Base-by-base conservation (phyloP, 176 grass and related monocot genomes). In the Pontederia paniculata region DNA sequence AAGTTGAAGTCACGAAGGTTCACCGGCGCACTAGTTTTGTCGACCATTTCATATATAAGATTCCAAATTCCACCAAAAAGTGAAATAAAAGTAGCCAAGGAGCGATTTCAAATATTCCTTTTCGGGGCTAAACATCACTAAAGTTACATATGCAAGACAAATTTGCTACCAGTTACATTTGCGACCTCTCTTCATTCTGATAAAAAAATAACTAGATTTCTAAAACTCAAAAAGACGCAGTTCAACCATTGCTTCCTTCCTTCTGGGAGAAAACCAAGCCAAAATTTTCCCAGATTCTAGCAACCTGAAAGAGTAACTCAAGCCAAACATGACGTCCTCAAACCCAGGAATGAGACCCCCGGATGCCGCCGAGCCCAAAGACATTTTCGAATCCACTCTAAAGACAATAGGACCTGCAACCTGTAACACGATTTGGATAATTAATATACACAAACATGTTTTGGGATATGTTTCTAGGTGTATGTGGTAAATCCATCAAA, bases 161-260 rank as follows among this genome's bases (percentile, higher is more conserved):
- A 37, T 6, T 37, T 37, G 28, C 28, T 37, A 37, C 28, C 7
- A 37, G 28, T 37, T 37, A 37, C 0, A 37, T 37, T 37, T 37
- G 28, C 28, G 28, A 37, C 7, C 28, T 37, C 28, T 37, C 28
- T 5, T 37, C 28, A 37, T 37, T 37, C 28, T 37, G 28, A 37
- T 37, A 37, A 6, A 37, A 37, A 37, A 37, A 37, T 5, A 37
- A 37, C 28, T 37, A 37, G 3, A 6, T 37, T 37, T 17, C 64
- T 67, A 73, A 4, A 75, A 68, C 54, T 75, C 73, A 51, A 60
- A 75, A 16, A 75, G 7, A 0, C 64, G 54, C 46, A 75, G 15
- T 12, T 75, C 73, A 28, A 75, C n/a, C 73, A 75, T 75, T 12
- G 63, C 52, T 43, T 75, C 73, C 60, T 75, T 75, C 44, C 73